Base-by-base conservation (phyloP, 2,329 filamentous ascomycete species). In the Dothiorella sarmentorum region DNA sequence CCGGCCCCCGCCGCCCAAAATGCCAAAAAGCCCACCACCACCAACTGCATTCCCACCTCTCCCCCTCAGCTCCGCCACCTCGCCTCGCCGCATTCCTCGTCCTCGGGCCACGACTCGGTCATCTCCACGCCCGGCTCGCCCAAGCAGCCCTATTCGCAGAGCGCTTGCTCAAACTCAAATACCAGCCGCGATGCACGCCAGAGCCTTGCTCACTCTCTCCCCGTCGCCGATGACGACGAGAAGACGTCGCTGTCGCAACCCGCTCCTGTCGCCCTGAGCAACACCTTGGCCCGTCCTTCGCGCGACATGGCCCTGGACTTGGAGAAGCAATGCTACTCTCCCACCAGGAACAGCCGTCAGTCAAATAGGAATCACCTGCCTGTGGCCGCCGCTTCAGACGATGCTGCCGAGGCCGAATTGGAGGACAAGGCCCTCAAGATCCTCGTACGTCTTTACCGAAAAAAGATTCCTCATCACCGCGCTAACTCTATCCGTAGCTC, bases 341-440 rank as follows among this genome's bases (percentile, higher is more conserved):
- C 65, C 27, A 64, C 62, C 20, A 61, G 61, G 52, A 63, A 61
- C 42, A 65, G 58, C 66, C 18, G 62, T 58, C 9, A 63, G 65
- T 57, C 65, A 62, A 51, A 59, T 62, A 33, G 67, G 65, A 58
- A 58, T 51, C 24, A 65, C 64, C 3, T 64, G 63, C 22, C 65
- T 61, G 56, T 63, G 10, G 63, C 66, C 59, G 63, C 63, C 65
- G 7, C 60, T 69, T 9, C 69, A 71, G 43, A 66, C 61, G 69
- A 74, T 29, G 73, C 72, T 31, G 68, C 69, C 27, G 71, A 73
- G 47, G 69, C 70, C 47, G 61, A 70, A 5, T 72, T 77, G 22
- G 73, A 78, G 61, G 68, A 73, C 47, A 77, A 77, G 60, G 72
- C 75, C n/a, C 66, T 76, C 61, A 72, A 74, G 62, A 69, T 79